These are phyloP conservation scores for Plasmodium knowlesi DNA, from an alignment of 169 alveolate species.

Conservation along the genomic window DNA sequence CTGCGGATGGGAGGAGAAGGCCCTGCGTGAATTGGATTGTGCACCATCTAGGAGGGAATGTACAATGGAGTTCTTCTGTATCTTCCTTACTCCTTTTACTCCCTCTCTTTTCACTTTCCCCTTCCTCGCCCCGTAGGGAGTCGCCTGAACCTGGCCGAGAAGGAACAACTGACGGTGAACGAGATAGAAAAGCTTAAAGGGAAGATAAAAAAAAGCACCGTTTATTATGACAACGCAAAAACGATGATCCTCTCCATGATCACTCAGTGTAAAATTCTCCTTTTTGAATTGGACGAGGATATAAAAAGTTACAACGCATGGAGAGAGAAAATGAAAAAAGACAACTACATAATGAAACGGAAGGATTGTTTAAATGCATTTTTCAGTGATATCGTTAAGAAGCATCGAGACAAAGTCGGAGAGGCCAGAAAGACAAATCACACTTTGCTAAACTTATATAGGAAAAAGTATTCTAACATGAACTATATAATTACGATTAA, in stretches of 20 bases:
- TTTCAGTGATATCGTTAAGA: slow-evolving; percentile 19
- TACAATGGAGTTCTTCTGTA: neutral
- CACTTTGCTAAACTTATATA: slow-evolving; percentile 39
- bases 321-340: slow-evolving; percentile 48
- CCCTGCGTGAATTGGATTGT: neutral
- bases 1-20: neutral
- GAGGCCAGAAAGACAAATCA: slow-evolving; percentile 32
- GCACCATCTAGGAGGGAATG: neutral
- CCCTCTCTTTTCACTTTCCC: neutral
- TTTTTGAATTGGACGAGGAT: slow-evolving; percentile 53
- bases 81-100: neutral
- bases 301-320: slow-evolving; percentile 21
- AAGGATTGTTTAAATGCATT: slow-evolving; percentile 8
- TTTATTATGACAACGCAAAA: slow-evolving; percentile 41
- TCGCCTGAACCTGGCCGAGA: slow-evolving; percentile 20
- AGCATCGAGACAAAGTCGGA: slow-evolving; percentile 20
- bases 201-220: slow-evolving; percentile 45
- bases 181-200: slow-evolving; percentile 55
- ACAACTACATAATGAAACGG: slow-evolving; percentile 31
- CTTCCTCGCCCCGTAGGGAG: neutral
- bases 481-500: slow-evolving; percentile 29
- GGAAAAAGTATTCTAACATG: slow-evolving; percentile 21
- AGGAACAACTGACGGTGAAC: slow-evolving; percentile 34
- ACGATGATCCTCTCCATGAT: slow-evolving; percentile 25
- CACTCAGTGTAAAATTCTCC: slow-evolving; percentile 57